Evolutionary conservation across 2,329 filamentous ascomycete genomes (phyloP).

Genomic region (Diaporthe amygdali): DNA sequence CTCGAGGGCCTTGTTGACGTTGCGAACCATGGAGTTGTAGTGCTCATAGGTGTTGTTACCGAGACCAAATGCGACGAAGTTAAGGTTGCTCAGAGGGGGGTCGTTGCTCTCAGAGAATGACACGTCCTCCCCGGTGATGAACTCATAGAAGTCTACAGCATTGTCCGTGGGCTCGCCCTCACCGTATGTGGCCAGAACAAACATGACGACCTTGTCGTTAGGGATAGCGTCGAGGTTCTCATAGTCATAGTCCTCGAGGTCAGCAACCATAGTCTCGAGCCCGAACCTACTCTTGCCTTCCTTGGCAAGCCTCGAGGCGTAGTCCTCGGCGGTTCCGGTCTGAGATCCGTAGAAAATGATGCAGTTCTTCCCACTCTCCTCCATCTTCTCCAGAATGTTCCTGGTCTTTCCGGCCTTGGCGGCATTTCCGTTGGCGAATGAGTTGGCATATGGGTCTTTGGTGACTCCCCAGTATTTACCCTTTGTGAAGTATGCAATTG

Average conservation of each 20-base stretch:
- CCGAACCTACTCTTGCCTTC: conserved; percentile 97
- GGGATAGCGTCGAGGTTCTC: conserved; percentile 91
- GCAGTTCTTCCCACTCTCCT: conserved; percentile 94
- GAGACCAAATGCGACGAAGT: conserved; percentile 93
- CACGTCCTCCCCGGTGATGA: conserved; percentile 81
- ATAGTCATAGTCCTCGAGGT: conserved; percentile 97
- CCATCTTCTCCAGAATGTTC: conserved; percentile 94
- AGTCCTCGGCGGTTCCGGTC: conserved; percentile 97
- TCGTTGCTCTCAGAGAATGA: conserved; percentile 79
- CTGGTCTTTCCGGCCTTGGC: conserved; percentile 83
- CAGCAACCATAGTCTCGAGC: conserved; percentile 96
- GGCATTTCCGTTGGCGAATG: conserved; percentile 71
- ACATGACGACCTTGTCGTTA: conserved; percentile 90
- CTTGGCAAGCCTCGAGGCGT: conserved; percentile 94
- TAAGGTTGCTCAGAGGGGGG: conserved; percentile 79
- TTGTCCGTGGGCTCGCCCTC: conserved; percentile 99
- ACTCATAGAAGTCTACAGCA: conserved; percentile 98
- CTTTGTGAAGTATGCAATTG: conserved; percentile 96
- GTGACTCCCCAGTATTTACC: conserved; percentile 89
- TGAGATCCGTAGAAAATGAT: conserved; percentile 98
- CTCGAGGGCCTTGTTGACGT: conserved; percentile 80
- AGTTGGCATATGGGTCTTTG: conserved; percentile 86
- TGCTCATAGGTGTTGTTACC: conserved; percentile 99
- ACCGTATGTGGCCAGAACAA: conserved; percentile 95
- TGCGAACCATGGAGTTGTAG: conserved; percentile 98